Percentiles rank a stretch among this genome's conserved stretches.
Conservation (phyloP, 495 filamentous ascomycete genomes). For the Rostrohypoxylon terebratum region DNA sequence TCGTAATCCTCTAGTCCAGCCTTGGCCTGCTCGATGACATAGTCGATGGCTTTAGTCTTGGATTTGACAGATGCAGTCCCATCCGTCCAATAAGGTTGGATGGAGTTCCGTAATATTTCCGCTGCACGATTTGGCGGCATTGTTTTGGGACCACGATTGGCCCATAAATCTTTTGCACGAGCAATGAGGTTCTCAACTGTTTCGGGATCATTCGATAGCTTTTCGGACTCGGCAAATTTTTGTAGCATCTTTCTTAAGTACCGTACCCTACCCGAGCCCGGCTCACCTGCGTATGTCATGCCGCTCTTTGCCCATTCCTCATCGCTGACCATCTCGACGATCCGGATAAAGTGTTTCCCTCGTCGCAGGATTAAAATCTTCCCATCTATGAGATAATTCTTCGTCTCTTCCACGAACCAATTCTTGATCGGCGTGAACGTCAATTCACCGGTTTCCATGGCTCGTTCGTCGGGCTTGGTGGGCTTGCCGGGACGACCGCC, state of each 20-base stretch:
- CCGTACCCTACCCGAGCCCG: slow-evolving; percentile 53
- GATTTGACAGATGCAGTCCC: too few relatives aligned
- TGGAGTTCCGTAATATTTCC: too few relatives aligned
- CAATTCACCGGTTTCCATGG: slow-evolving; percentile 68
- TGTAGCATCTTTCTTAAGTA: slow-evolving; percentile 44
- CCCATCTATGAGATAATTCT: slow-evolving; percentile 71
- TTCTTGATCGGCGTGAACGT: slow-evolving; percentile 70
- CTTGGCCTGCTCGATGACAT: too few relatives aligned
- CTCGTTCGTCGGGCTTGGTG: slow-evolving; percentile 37
- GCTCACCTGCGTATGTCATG: slow-evolving; percentile 58
- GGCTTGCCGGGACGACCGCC: slow-evolving; percentile 67
- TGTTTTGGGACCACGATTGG: too few relatives aligned
- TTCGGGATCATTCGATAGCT: not conserved
- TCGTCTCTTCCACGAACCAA: slow-evolving; percentile 68
- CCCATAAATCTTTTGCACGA: slow-evolving; percentile 34
- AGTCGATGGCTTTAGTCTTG: too few relatives aligned
- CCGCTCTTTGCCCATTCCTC: slow-evolving; percentile 68
- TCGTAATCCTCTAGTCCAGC: too few relatives aligned
- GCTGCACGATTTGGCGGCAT: too few relatives aligned
- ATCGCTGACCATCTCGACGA: slow-evolving; percentile 78
- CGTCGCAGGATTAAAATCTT: slow-evolving; percentile 74
- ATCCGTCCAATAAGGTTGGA: too few relatives aligned
- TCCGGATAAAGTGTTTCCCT: slow-evolving; percentile 83
- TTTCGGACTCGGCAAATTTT: slow-evolving; percentile 20
- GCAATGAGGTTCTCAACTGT: slow-evolving; percentile 33